Conservation (phyloP, 106 monocot species). For the Gastrodia elata region DNA sequence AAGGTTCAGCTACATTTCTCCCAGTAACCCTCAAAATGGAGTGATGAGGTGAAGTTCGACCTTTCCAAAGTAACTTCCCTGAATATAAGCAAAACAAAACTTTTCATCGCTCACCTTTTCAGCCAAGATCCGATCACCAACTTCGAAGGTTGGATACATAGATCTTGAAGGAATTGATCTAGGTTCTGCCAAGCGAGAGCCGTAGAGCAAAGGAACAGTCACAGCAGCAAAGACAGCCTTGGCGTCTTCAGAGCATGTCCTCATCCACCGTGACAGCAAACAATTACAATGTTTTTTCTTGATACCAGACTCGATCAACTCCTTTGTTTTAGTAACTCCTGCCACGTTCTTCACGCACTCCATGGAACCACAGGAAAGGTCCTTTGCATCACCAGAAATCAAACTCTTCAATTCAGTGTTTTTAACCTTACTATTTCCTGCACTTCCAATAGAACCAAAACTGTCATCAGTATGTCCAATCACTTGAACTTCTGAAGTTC, state of each 20-base stretch:
- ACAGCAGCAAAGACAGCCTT: slow-evolving; percentile 56
- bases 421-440: not conserved
- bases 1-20: not conserved
- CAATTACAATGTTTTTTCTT: not conserved
- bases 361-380: not conserved
- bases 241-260: slow-evolving; percentile 50
- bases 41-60: no score
- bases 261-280: slow-evolving; percentile 44
- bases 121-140: slow-evolving; percentile 63
- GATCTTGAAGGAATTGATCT: slow-evolving; percentile 58
- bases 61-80: no score
- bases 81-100: not conserved
- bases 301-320: slow-evolving; percentile 7
- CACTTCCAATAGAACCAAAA: not conserved
- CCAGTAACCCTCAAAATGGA: not conserved
- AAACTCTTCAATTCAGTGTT: not conserved
- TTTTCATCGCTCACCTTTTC: slow-evolving; percentile 43
- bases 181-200: slow-evolving; percentile 52
- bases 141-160: slow-evolving; percentile 72
- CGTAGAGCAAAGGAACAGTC: slow-evolving; percentile 50
- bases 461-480: not conserved
- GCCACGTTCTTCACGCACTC: not conserved
- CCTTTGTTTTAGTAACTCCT: not conserved
- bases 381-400: not conserved
- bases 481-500: not conserved